Evolutionary conservation across 164 flowering plant species (phyloP).

Genomic region (Sextonia rubra): DNA sequence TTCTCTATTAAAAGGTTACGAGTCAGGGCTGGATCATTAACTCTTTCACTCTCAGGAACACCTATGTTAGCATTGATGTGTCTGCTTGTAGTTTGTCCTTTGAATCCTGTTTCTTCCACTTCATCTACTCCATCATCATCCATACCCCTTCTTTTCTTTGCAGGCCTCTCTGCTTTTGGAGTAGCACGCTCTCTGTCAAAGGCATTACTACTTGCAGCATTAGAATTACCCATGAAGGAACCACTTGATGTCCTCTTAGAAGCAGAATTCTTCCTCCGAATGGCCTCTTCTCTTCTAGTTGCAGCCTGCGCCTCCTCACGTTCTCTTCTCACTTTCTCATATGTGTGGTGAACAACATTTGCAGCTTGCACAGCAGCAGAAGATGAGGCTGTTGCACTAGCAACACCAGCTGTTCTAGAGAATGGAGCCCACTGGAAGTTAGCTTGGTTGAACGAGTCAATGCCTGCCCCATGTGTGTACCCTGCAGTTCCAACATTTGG

Average conservation of each 20-base stretch:
- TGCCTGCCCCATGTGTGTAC: conserved; percentile 10
- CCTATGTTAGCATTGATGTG: conserved; percentile 14
- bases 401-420: conserved; percentile 36
- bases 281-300: conserved; percentile 25
- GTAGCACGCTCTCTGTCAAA: conserved; percentile 1
- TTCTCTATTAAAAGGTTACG: conserved; percentile 50
- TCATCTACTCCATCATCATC: conserved; percentile 25
- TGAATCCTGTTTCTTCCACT: conserved; percentile 8
- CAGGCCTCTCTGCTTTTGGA: conserved; percentile 20
- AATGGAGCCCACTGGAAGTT: conserved; percentile 53
- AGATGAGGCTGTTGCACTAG: conserved; percentile 28
- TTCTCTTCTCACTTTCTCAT: conserved; percentile 62
- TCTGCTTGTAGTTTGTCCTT: neutral
- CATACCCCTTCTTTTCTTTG: conserved; percentile 37
- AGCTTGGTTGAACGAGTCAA: conserved; percentile 28
- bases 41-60: conserved; percentile 4
- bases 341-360: conserved; percentile 48
- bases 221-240: conserved; percentile 14
- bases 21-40: neutral
- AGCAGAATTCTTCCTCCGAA: conserved; percentile 37
- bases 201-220: conserved; percentile 8
- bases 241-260: conserved; percentile 31
- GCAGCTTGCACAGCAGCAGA: conserved; percentile 56
- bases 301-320: conserved; percentile 73
- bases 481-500: conserved; percentile 21